phyloP scores from a whole-genome alignment of 495 filamentous ascomycete genomes.

The Talaromyces stipitatus region DNA sequence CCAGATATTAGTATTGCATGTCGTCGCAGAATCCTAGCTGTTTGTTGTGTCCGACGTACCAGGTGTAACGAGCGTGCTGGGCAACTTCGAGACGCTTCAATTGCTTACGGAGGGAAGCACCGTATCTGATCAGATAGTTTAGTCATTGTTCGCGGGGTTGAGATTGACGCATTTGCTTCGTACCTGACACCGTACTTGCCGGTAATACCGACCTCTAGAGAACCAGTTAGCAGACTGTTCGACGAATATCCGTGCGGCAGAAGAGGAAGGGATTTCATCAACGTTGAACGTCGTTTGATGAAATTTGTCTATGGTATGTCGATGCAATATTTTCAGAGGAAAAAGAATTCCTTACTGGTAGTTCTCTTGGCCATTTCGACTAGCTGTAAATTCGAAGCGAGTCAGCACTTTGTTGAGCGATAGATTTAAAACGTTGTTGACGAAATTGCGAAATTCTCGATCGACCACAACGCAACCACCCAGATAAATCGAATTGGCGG shows the following conservation, averaged over 20 bases:
- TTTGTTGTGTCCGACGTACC: slow-evolving; percentile 9
- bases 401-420: background rate
- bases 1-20: background rate
- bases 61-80: slow-evolving; percentile 85
- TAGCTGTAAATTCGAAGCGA: background rate
- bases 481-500: background rate
- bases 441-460: background rate
- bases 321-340: background rate
- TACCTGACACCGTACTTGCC: slow-evolving; percentile 67
- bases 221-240: slow-evolving; percentile 25
- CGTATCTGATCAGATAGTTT: slow-evolving; percentile 57
- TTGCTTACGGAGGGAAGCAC: slow-evolving; percentile 99
- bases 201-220: slow-evolving; percentile 74
- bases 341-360: slow-evolving; percentile 6
- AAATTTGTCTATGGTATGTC: background rate
- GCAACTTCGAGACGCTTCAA: slow-evolving; percentile 99
- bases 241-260: background rate
- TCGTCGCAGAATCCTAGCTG: background rate
- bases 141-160: background rate
- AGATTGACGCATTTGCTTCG: slow-evolving; percentile 11
- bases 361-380: slow-evolving; percentile 8
- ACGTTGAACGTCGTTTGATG: background rate
- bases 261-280: slow-evolving; percentile 6
- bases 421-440: background rate
- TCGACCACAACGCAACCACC: background rate